A percentile compares a stretch with the other conserved stretches of the same genome.
phyloP scores from a whole-genome alignment of 2,329 filamentous ascomycete species.

The Endothia cerciana region DNA sequence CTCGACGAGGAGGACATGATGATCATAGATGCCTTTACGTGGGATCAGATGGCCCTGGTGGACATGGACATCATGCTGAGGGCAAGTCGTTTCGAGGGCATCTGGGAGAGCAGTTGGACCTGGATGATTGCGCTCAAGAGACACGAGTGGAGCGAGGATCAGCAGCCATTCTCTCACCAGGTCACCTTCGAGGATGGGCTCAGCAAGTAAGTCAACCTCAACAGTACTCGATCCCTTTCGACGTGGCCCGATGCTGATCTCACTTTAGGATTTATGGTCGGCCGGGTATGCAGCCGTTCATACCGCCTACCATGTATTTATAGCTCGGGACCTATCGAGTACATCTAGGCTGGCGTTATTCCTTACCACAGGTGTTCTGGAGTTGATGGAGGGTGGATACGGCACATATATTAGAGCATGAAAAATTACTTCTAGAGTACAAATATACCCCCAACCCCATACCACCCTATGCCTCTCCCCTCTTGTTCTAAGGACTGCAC shows the following conservation, averaged over 20 bases:
- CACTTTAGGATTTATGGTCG: conserved; percentile 8
- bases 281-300: conserved; percentile 19
- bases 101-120: conserved; percentile 29
- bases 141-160: conserved; percentile 18
- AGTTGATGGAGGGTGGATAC: neutral
- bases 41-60: conserved; percentile 29
- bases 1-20: conserved; percentile 26
- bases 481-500: too few species aligned
- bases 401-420: neutral
- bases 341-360: neutral
- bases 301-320: conserved; percentile 23
- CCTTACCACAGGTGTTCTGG: neutral
- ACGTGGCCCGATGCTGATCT: neutral
- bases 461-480: too few species aligned
- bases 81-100: conserved; percentile 28
- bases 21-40: conserved; percentile 24
- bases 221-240: neutral
- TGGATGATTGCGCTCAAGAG: conserved; percentile 28
- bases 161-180: conserved; percentile 17
- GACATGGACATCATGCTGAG: conserved; percentile 28
- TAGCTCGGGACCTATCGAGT: neutral
- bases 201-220: conserved; percentile 11
- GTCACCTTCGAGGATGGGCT: conserved; percentile 24
- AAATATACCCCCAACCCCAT: neutral
- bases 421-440: neutral